Percentiles rank a stretch among this genome's conserved stretches.
These are phyloP conservation scores for Catunica adiposa DNA, from an alignment of 2,329 filamentous ascomycete genomes.

Conservation along the genomic window DNA sequence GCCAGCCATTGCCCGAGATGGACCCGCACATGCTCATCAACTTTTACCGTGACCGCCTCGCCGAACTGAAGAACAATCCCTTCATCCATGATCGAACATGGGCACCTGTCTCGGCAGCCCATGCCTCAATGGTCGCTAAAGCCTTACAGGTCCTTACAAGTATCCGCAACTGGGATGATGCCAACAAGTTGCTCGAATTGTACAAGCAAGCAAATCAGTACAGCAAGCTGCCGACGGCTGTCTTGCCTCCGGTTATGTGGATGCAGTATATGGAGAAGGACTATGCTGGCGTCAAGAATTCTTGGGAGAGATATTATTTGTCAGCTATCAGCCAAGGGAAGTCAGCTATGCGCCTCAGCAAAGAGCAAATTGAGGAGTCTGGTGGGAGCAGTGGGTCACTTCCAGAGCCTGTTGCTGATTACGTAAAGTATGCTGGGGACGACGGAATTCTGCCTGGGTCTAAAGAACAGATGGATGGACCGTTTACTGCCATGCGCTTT, in stretches of 20 bases:
- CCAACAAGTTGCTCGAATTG: slow-evolving; percentile 37
- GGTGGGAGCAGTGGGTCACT: slow-evolving; percentile 17
- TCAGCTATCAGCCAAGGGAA: slow-evolving; percentile 14
- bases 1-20: slow-evolving; percentile 17
- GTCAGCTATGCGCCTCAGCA: slow-evolving; percentile 13
- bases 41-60: slow-evolving; percentile 18
- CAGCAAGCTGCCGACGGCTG: slow-evolving; percentile 29
- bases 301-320: slow-evolving; percentile 42
- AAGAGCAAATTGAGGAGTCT: slow-evolving; percentile 24
- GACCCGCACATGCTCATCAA: slow-evolving; percentile 20
- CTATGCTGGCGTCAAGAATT: slow-evolving; percentile 42
- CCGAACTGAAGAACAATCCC: slow-evolving; percentile 15
- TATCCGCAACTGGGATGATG: slow-evolving; percentile 33
- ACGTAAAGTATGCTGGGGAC: not conserved
- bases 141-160: slow-evolving; percentile 21
- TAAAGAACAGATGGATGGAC: slow-evolving; percentile 34
- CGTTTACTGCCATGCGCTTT: slow-evolving; percentile 34
- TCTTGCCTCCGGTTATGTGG: slow-evolving; percentile 53
- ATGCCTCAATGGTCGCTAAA: slow-evolving; percentile 21
- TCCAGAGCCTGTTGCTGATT: slow-evolving; percentile 13
- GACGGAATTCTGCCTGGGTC: slow-evolving; percentile 21
- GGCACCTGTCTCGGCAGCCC: slow-evolving; percentile 1
- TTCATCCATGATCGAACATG: slow-evolving; percentile 14
- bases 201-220: slow-evolving; percentile 26
- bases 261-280: slow-evolving; percentile 40